phyloP scores from a whole-genome alignment of 139 green algal genomes.

The Coccomyxa sp. region DNA sequence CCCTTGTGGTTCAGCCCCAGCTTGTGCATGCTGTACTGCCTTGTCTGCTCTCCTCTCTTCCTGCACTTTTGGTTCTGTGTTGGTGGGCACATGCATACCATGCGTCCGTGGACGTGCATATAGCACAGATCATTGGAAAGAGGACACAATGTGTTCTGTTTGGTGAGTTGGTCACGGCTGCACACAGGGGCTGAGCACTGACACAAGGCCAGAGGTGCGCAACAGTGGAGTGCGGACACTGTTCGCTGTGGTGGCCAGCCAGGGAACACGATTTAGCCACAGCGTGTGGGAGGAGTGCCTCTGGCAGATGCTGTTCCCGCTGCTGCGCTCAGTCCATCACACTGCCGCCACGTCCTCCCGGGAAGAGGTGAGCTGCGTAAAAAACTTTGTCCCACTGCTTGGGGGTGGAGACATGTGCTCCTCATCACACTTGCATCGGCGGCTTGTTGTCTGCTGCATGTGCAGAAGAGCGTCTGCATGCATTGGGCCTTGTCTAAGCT shows the following conservation, averaged over 20 bases:
- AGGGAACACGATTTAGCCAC: slow-evolving; percentile 54
- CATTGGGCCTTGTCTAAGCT: no score
- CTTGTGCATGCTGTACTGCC: not conserved
- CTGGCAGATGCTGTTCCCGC: slow-evolving; percentile 77
- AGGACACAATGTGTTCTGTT: no score
- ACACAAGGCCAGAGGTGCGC: slow-evolving; percentile 65
- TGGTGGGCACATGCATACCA: no score
- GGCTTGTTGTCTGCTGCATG: not conserved
- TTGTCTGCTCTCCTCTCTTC: not conserved
- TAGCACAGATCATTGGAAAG: no score
- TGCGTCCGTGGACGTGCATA: no score
- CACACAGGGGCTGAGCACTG: slow-evolving; percentile 18
- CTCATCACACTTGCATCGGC: not conserved
- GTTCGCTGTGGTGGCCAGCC: slow-evolving; percentile 71
- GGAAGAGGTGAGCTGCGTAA: slow-evolving; percentile 34
- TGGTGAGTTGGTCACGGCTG: not conserved
- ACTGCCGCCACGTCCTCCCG: slow-evolving; percentile 51
- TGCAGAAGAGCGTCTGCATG: no score
- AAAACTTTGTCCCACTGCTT: not conserved
- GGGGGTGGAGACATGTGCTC: not conserved
- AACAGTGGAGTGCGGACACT: slow-evolving; percentile 82
- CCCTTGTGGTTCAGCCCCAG: no score
- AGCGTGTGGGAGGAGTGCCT: slow-evolving; percentile 64
- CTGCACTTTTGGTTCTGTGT: no score
- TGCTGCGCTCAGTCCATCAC: slow-evolving; percentile 65